phyloP scores from a whole-genome alignment of 495 filamentous ascomycete genomes.

The Annulohypoxylon nitens region DNA sequence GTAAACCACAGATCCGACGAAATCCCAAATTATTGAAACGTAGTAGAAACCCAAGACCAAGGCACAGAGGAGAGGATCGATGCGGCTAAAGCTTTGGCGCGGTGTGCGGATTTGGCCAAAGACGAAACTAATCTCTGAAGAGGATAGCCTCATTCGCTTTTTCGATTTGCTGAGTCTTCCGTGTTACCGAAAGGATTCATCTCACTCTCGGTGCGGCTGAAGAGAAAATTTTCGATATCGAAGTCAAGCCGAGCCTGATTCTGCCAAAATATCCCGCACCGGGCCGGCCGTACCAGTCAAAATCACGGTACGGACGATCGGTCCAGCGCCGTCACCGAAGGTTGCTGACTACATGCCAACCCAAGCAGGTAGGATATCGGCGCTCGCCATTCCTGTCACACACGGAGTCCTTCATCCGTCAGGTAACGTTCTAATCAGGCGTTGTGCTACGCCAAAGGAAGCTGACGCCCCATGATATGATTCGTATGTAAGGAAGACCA shows the following conservation, averaged over 20 bases:
- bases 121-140: background rate
- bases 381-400: constrained; percentile 2
- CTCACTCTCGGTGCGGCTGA: background rate
- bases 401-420: background rate
- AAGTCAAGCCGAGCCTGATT: background rate
- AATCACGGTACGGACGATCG: constrained; percentile 2
- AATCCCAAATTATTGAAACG: background rate
- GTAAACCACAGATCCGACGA: background rate
- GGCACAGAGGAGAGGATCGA: background rate
- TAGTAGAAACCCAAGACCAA: background rate
- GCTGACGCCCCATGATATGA: constrained; percentile 12
- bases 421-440: constrained; percentile 4
- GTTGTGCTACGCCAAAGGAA: background rate
- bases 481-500: constrained; percentile 1
- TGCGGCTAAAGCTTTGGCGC: background rate
- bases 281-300: constrained; percentile 11
- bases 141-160: background rate
- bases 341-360: constrained; percentile 5
- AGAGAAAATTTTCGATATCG: background rate
- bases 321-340: constrained; percentile 13
- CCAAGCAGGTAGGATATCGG: constrained; percentile 10
- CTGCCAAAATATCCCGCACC: constrained; percentile 7
- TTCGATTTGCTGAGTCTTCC: background rate
- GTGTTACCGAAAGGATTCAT: constrained; percentile 1
- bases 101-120: background rate